Evolutionary conservation across 371 early-diverging fungal species (phyloP).

Genomic region (Apophysomyces variabilis): DNA sequence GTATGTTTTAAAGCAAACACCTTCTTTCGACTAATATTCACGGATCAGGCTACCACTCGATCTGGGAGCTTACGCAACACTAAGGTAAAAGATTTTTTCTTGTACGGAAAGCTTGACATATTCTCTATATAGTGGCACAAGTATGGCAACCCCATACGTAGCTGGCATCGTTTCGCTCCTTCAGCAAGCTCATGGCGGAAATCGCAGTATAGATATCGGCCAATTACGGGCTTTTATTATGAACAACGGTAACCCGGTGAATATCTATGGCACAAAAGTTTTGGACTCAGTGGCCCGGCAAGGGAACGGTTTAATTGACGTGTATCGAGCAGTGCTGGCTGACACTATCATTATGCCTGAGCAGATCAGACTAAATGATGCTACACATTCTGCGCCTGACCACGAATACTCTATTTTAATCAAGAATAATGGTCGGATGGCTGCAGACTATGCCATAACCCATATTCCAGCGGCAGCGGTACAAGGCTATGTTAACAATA

Average conservation of each 20-base stretch:
- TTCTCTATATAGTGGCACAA: slow-evolving; percentile 52
- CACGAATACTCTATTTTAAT: slow-evolving; percentile 55
- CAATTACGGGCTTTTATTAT: slow-evolving; percentile 43
- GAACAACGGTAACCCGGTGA: slow-evolving; percentile 58
- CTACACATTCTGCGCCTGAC: slow-evolving; percentile 45
- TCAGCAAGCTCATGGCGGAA: slow-evolving; percentile 37
- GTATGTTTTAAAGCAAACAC: slow-evolving; percentile 27
- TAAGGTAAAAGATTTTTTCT: slow-evolving; percentile 23
- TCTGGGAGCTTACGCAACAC: slow-evolving; percentile 44
- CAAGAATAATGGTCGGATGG: slow-evolving; percentile 59
- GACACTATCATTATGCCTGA: slow-evolving; percentile 63
- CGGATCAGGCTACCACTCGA: slow-evolving; percentile 31
- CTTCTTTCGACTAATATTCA: neutral
- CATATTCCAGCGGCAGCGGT: slow-evolving; percentile 52
- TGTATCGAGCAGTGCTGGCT: slow-evolving; percentile 59
- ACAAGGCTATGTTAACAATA: slow-evolving; percentile 37
- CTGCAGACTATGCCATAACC: slow-evolving; percentile 54
- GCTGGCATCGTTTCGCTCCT: slow-evolving; percentile 72
- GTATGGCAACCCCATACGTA: slow-evolving; percentile 78
- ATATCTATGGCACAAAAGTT: slow-evolving; percentile 34
- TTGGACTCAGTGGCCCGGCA: slow-evolving; percentile 60
- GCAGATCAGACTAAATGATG: slow-evolving; percentile 67
- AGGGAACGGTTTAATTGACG: slow-evolving; percentile 79
- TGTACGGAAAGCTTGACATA: no score
- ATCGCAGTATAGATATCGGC: slow-evolving; percentile 21